phyloP scores from a whole-genome alignment of 768 basidiomycete species.

The Pleurotus ostreatus region DNA sequence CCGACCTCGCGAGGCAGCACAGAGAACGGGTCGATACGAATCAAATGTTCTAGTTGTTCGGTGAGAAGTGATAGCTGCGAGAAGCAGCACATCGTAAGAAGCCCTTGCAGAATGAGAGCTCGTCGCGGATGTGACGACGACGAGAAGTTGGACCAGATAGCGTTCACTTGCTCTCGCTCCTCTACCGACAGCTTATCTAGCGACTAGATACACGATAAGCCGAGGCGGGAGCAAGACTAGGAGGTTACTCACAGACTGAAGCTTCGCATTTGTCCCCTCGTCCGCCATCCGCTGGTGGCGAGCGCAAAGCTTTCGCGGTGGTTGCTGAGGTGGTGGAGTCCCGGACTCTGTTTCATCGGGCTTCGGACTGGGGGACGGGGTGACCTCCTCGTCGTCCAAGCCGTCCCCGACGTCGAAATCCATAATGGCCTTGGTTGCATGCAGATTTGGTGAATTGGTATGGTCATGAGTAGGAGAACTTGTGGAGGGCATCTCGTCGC shows the following conservation, averaged over 20 bases:
- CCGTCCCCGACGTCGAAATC: conserved; percentile 14
- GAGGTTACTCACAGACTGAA: conserved; percentile 69
- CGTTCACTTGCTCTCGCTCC: conserved; percentile 85
- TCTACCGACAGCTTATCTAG: conserved; percentile 83
- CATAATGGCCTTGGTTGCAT: conserved; percentile 1
- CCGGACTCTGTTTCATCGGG: conserved; percentile 13
- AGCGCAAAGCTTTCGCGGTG: conserved; percentile 80
- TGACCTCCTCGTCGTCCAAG: conserved; percentile 35
- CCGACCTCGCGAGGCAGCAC: conserved; percentile 88
- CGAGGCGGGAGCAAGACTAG: neutral
- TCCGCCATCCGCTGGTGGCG: conserved; percentile 97
- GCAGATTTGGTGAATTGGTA: neutral
- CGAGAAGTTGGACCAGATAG: conserved; percentile 96
- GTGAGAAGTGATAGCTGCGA: conserved; percentile 95
- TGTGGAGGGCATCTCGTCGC: conserved; percentile 11
- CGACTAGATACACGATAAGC: conserved; percentile 49
- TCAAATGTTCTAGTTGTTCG: conserved; percentile 86
- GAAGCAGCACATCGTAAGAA: conserved; percentile 99
- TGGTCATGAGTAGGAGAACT: conserved; percentile 4
- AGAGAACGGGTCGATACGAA: conserved; percentile 92
- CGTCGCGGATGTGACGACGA: conserved; percentile 88
- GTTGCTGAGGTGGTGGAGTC: conserved; percentile 21
- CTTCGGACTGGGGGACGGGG: conserved; percentile 30
- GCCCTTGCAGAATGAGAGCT: conserved; percentile 91
- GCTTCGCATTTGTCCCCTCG: conserved; percentile 85